phyloP scores from a whole-genome alignment of 345 rosid genomes.

The Pelargonium nanum region DNA sequence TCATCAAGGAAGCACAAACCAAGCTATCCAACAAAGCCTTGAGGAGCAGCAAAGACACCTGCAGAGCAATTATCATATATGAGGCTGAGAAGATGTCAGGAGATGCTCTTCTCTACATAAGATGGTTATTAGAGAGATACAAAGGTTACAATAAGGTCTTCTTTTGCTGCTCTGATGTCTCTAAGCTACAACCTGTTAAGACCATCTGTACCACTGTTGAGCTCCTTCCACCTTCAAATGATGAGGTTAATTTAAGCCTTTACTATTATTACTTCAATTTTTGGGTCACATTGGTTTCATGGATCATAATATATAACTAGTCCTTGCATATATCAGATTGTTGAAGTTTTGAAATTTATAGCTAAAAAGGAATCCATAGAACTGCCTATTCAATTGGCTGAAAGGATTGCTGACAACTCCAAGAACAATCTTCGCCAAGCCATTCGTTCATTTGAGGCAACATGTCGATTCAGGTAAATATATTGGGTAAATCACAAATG shows the following conservation, averaged over 20 bases:
- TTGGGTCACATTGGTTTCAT: too few species aligned
- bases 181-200: constrained; percentile 44
- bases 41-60: constrained; percentile 7
- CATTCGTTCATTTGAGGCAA: constrained; percentile 54
- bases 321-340: constrained; percentile 31
- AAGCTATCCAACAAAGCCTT: constrained; percentile 12
- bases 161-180: constrained; percentile 51
- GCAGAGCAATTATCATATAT: constrained; percentile 31
- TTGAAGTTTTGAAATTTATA: constrained; percentile 42
- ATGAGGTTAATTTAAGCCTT: too few species aligned
- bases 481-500: not conserved
- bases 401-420: constrained; percentile 29
- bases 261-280: too few species aligned
- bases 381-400: constrained; percentile 25
- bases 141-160: constrained; percentile 34
- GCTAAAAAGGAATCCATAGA: constrained; percentile 37
- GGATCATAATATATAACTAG: too few species aligned
- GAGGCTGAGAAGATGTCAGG: constrained; percentile 45
- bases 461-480: constrained; percentile 28
- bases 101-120: constrained; percentile 42
- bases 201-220: constrained; percentile 30
- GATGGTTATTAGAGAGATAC: constrained; percentile 45
- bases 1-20: constrained; percentile 37
- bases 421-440: constrained; percentile 60
- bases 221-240: constrained; percentile 36